These are phyloP conservation scores for Entrophospora sp. DNA, from an alignment of 192 early-diverging fungal species.

Conservation along the genomic window DNA sequence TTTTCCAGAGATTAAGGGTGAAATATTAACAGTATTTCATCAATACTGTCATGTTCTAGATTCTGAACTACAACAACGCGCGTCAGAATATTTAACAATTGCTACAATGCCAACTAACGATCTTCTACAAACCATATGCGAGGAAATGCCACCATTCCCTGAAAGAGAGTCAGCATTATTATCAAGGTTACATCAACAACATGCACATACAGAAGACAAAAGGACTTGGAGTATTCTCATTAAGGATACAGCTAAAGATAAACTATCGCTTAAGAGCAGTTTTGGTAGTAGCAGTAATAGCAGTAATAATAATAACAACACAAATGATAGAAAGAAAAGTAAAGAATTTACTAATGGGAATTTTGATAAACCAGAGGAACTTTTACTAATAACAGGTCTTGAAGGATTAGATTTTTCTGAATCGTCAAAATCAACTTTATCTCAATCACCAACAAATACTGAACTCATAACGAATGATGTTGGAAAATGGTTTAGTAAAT, in stretches of 20 bases:
- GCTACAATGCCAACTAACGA: slow-evolving; percentile 76
- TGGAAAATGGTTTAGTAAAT: slow-evolving; percentile 45
- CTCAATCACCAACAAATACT: slow-evolving; percentile 25
- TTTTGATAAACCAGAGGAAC: background rate
- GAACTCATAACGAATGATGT: slow-evolving; percentile 40
- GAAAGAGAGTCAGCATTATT: slow-evolving; percentile 88
- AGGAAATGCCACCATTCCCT: slow-evolving; percentile 98
- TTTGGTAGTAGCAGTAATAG: background rate
- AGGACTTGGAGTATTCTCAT: slow-evolving; percentile 92
- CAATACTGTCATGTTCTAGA: slow-evolving; percentile 84
- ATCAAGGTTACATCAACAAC: slow-evolving; percentile 71
- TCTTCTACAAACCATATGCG: slow-evolving; percentile 85
- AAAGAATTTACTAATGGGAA: background rate
- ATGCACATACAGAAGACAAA: slow-evolving; percentile 89
- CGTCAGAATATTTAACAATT: slow-evolving; percentile 91
- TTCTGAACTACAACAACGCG: slow-evolving; percentile 94
- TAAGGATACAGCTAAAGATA: slow-evolving; percentile 65
- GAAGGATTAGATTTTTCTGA: background rate
- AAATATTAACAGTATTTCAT: slow-evolving; percentile 78
- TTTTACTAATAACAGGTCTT: background rate
- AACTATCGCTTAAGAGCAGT: slow-evolving; percentile 15
- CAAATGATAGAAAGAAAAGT: slow-evolving; percentile 6
- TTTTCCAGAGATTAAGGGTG: slow-evolving; percentile 94
- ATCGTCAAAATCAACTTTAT: background rate
- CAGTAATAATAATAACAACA: slow-evolving; percentile 14